Base-by-base conservation (phyloP, 345 rosid genomes). In the Kernera saxatilis region DNA sequence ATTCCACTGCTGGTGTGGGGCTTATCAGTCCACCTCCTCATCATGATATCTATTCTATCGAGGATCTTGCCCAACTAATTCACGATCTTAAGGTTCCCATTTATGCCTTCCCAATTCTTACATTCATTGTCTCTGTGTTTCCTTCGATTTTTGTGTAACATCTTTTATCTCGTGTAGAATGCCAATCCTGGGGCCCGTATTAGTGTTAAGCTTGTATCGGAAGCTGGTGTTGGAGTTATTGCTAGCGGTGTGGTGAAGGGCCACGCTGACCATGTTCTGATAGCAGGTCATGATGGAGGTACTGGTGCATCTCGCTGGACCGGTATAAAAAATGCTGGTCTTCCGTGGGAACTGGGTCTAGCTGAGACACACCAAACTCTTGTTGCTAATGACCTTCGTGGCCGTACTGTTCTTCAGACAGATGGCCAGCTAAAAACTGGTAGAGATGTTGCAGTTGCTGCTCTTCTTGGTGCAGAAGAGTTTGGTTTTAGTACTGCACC, bases 291-390 rank as follows among this genome's bases (percentile, higher is more conserved):
- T 70, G 99, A 95, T 78, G 99, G 99, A 69, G 99, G 99, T 71
- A 95, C 99, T 8, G 99, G 99, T 54, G 99, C 99, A 36, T 90
- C 99, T 70, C 81, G 99, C 19, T 95, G 99, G 99, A 95, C 99
- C 6, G 99, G 99, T 72, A 95, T 95, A 8, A 95, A 95, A 82
- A 92, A 84, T 65, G 98, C 99, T 56, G 99, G 99, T 50, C 96
- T 95, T 22, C 99, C 99, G 3, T 95, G 99, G 99, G 99, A 95
- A 62, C 87, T 95, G 55, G 99, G 99, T 79, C 84, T 95, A 79
- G 98, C 97, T 17, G 99, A 95, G 84, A 95, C 99, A 18, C 99
- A 95, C 65, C 99, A 95, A 81, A 95, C 99, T 39, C 89, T 95
- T 41, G 99, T 95, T 57, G 98, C 99, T 5, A 95, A 95, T 81